Evolutionary conservation across 441 rosid genomes (phyloP).

Genomic region (Erodium moschatum): DNA sequence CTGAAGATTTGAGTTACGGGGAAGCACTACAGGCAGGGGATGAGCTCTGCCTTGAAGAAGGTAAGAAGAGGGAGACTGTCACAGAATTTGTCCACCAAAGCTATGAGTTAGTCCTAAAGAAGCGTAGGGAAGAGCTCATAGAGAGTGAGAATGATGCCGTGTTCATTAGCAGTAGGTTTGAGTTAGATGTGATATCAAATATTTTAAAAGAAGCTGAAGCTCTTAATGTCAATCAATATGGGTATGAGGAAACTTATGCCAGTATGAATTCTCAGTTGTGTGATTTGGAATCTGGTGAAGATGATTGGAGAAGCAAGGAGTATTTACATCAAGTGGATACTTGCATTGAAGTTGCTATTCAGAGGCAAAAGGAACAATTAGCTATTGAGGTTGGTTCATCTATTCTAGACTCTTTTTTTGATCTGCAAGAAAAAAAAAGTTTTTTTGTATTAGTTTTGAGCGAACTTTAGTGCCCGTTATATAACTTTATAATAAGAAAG

Average conservation of each 20-base stretch:
- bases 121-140: constrained; percentile 52
- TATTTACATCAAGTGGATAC: constrained; percentile 56
- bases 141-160: constrained; percentile 44
- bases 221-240: constrained; percentile 57
- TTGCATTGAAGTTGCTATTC: constrained; percentile 69
- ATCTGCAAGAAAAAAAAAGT: too few species aligned
- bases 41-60: constrained; percentile 72
- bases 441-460: too few species aligned
- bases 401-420: constrained; percentile 12
- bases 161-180: constrained; percentile 42
- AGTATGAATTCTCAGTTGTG: constrained; percentile 55
- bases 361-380: constrained; percentile 71
- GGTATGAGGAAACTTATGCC: constrained; percentile 52
- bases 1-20: constrained; percentile 64
- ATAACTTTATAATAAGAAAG: not conserved
- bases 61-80: constrained; percentile 56
- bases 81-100: constrained; percentile 41
- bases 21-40: constrained; percentile 74
- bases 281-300: constrained; percentile 82
- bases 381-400: constrained; percentile 59
- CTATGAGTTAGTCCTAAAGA: constrained; percentile 58
- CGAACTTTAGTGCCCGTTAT: not conserved
- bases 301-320: constrained; percentile 65
- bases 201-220: constrained; percentile 70
- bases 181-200: constrained; percentile 60